A percentile compares a stretch with the other conserved stretches of the same genome.
These are phyloP conservation scores for Oleoguttula mirabilis DNA, from an alignment of 495 filamentous ascomycete species.

Conservation along the genomic window DNA sequence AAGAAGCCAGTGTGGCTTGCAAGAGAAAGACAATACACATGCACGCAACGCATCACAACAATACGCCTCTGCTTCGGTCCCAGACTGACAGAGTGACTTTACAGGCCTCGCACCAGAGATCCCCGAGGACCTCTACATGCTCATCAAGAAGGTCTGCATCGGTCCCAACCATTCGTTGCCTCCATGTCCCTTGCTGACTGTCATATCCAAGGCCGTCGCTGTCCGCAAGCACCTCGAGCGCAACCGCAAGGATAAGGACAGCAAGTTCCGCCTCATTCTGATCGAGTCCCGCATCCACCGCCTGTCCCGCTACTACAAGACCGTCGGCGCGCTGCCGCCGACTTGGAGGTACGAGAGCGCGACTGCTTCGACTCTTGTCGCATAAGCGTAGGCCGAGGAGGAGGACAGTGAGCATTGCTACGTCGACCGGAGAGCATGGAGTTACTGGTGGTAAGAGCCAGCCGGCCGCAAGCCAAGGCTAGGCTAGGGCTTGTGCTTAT, in stretches of 20 bases:
- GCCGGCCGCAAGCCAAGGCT: too few species aligned
- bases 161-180: constrained; percentile 9
- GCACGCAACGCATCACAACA: neutral
- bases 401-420: too few species aligned
- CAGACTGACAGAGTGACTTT: constrained; percentile 90
- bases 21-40: constrained; percentile 15
- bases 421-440: neutral
- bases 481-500: too few species aligned
- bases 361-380: constrained; percentile 43
- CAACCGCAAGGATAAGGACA: constrained; percentile 99
- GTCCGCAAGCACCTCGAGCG: constrained; percentile 99
- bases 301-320: constrained; percentile 96
- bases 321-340: constrained; percentile 92
- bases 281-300: constrained; percentile 99
- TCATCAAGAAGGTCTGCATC: constrained; percentile 91
- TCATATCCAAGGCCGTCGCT: constrained; percentile 60
- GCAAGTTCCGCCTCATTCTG: constrained; percentile 99
- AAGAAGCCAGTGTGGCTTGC: constrained; percentile 4
- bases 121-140: constrained; percentile 94
- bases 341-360: constrained; percentile 82
- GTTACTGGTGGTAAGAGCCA: too few species aligned
- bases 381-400: too few species aligned
- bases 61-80: constrained; percentile 85
- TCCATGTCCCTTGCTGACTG: constrained; percentile 1
- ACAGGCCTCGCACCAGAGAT: constrained; percentile 94